Conservation (phyloP, 768 basidiomycete genomes). For the Lyophyllum semitale region DNA sequence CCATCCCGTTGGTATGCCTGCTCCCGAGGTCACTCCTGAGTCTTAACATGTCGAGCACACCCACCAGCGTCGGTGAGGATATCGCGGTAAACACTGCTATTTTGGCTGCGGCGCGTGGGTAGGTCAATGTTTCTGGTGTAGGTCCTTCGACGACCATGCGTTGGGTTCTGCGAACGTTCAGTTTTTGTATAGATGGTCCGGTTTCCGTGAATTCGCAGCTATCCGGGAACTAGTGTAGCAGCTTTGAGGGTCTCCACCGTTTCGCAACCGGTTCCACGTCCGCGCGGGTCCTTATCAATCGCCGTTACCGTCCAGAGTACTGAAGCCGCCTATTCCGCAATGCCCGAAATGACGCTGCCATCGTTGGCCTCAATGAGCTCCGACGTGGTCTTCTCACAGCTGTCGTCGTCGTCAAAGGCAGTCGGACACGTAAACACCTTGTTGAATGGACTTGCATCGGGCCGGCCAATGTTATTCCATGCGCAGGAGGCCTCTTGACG, state of each 20-base stretch:
- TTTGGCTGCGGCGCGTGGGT: conserved; percentile 3
- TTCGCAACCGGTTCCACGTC: too few species aligned
- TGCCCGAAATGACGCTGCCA: conserved; percentile 17
- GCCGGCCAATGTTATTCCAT: too few species aligned
- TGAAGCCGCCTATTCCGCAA: not conserved
- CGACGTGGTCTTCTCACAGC: conserved; percentile 17
- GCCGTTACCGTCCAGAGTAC: not conserved
- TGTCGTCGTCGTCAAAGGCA: conserved; percentile 17
- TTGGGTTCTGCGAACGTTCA: not conserved
- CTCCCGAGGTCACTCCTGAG: conserved; percentile 1
- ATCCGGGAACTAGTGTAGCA: conserved; percentile 7
- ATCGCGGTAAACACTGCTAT: conserved; percentile 5
- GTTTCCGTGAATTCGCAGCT: conserved; percentile 17
- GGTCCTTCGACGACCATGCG: not conserved
- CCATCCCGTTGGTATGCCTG: conserved; percentile 8
- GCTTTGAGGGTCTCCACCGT: too few species aligned
- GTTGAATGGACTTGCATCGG: conserved; percentile 24
- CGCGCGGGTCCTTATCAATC: not conserved
- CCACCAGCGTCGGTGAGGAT: conserved; percentile 12
- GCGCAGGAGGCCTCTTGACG: too few species aligned
- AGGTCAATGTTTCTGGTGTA: too few species aligned
- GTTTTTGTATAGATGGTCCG: not conserved
- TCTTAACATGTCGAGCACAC: conserved; percentile 4
- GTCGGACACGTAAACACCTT: too few species aligned
- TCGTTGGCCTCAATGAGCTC: conserved; percentile 25